A percentile compares a stretch with the other conserved stretches of the same genome.
Conservation (phyloP, 2,329 filamentous ascomycete species). For the Hypoxylon sp. region DNA sequence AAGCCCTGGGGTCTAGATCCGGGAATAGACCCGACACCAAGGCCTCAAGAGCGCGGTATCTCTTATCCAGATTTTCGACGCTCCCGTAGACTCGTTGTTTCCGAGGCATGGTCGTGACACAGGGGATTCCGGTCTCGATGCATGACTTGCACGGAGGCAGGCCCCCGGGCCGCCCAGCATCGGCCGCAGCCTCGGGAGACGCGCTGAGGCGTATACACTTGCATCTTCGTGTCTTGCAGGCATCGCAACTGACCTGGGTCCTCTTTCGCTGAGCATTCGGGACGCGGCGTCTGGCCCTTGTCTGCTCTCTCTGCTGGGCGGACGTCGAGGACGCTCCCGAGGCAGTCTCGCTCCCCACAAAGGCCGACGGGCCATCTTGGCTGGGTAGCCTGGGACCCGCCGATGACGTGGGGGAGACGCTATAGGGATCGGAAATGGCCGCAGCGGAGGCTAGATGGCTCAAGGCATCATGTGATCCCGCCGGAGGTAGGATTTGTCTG, state of each 20-base stretch:
- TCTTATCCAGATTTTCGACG: slow-evolving; percentile 57
- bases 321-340: neutral
- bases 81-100: slow-evolving; percentile 60
- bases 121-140: slow-evolving; percentile 53
- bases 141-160: slow-evolving; percentile 55
- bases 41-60: slow-evolving; percentile 57
- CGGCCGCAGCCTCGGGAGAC: slow-evolving; percentile 8
- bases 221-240: slow-evolving; percentile 53
- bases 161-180: slow-evolving; percentile 35
- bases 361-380: slow-evolving; percentile 34
- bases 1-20: slow-evolving; percentile 52
- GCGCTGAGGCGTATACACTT: slow-evolving; percentile 49
- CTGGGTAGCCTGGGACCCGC: slow-evolving; percentile 1
- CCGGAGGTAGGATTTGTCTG: slow-evolving; percentile 10
- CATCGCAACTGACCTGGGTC: slow-evolving; percentile 53
- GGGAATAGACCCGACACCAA: slow-evolving; percentile 57
- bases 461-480: slow-evolving; percentile 16
- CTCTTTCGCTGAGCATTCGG: slow-evolving; percentile 52
- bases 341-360: slow-evolving; percentile 26
- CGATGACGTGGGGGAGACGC: slow-evolving; percentile 7
- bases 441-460: slow-evolving; percentile 35
- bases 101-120: slow-evolving; percentile 57
- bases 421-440: slow-evolving; percentile 29
- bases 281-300: slow-evolving; percentile 50
- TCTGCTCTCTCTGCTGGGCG: slow-evolving; percentile 40